A percentile compares a stretch with the other conserved stretches of the same genome.
phyloP scores from a whole-genome alignment of 2,329 filamentous ascomycete species.

The Niveomyces coronatus region DNA sequence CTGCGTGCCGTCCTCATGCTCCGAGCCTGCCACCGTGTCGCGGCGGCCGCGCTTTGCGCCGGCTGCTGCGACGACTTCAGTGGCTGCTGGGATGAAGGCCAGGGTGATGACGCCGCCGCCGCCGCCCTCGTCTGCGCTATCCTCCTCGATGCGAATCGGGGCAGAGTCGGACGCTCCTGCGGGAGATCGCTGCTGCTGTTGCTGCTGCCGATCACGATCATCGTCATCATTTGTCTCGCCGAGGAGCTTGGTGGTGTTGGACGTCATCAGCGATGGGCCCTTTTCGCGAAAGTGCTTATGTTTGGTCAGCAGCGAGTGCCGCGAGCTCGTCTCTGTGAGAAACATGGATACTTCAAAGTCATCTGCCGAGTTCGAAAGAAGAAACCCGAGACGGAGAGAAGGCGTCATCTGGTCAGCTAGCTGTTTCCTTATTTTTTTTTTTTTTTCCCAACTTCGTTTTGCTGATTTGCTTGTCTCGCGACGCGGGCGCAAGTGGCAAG shows the following conservation, averaged over 20 bases:
- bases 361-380: too few species aligned
- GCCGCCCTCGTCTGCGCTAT: conserved; percentile 24
- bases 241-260: conserved; percentile 54
- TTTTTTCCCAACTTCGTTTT: too few species aligned
- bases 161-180: conserved; percentile 34
- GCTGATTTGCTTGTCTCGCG: too few species aligned
- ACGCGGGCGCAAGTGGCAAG: too few species aligned
- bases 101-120: conserved; percentile 20
- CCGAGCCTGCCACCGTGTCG: conserved; percentile 12
- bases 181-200: conserved; percentile 43
- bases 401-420: too few species aligned
- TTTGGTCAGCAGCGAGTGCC: conserved; percentile 79
- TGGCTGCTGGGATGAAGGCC: conserved; percentile 24
- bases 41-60: conserved; percentile 22
- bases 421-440: not conserved
- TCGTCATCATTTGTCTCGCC: conserved; percentile 42
- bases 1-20: conserved; percentile 14
- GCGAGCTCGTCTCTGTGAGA: conserved; percentile 72
- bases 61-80: conserved; percentile 12
- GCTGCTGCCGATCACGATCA: too few species aligned
- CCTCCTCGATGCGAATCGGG: conserved; percentile 38
- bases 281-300: conserved; percentile 65
- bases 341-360: conserved; percentile 96
- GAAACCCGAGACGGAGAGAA: too few species aligned
- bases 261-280: conserved; percentile 40